Evolutionary conservation across 306 rosid species (phyloP).

Genomic region (Cicer judaicum): DNA sequence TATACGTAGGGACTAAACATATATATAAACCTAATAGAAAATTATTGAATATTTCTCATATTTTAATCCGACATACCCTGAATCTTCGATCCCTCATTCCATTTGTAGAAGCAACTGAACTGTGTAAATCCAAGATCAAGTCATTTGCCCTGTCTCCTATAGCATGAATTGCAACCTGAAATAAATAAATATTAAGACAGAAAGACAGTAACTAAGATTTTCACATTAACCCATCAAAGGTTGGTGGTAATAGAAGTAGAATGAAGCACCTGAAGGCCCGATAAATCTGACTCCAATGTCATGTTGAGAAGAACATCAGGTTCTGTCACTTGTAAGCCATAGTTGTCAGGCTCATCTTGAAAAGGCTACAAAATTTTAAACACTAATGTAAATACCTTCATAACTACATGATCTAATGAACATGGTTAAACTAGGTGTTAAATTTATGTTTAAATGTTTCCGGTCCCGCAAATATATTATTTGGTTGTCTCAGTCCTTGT

Average conservation of each 20-base stretch:
- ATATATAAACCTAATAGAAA: not conserved
- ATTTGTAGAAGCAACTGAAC: slow-evolving; percentile 62
- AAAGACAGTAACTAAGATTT: slow-evolving; percentile 30
- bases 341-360: slow-evolving; percentile 67
- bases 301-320: slow-evolving; percentile 67
- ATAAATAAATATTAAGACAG: slow-evolving; percentile 36
- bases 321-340: slow-evolving; percentile 67
- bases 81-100: slow-evolving; percentile 81
- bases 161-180: slow-evolving; percentile 94
- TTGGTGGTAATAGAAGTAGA: slow-evolving; percentile 4
- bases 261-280: slow-evolving; percentile 74
- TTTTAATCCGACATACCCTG: slow-evolving; percentile 58
- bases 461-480: too few species aligned
- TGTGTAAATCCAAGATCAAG: slow-evolving; percentile 70
- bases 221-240: slow-evolving; percentile 13
- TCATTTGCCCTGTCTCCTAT: slow-evolving; percentile 88
- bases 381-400: not conserved
- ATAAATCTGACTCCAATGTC: slow-evolving; percentile 70
- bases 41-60: not conserved
- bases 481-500: too few species aligned
- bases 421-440: slow-evolving; percentile 6
- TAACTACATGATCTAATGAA: not conserved
- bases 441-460: not conserved
- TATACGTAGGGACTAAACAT: too few species aligned
- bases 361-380: slow-evolving; percentile 66